These are phyloP conservation scores for Atractiella rhizophila DNA, from an alignment of 768 basidiomycete species.

Conservation along the genomic window DNA sequence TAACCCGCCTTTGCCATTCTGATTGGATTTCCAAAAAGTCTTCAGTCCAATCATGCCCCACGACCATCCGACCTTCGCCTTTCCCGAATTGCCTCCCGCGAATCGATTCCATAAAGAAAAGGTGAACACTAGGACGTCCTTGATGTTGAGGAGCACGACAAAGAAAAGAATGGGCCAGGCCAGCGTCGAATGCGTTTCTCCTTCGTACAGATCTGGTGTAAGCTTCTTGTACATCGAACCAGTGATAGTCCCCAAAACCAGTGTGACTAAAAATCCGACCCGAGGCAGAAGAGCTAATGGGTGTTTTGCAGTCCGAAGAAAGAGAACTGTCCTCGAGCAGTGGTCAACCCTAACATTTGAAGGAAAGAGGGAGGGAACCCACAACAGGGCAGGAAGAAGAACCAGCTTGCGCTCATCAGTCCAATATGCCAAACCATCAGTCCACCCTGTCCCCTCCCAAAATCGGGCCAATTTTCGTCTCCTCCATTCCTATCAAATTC, in stretches of 20 bases:
- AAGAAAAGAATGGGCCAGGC: slow-evolving; percentile 35
- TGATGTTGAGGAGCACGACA: slow-evolving; percentile 27
- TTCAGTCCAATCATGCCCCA: no score
- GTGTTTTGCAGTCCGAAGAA: slow-evolving; percentile 51
- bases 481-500: no score
- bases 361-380: not conserved
- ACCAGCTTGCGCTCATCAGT: not conserved
- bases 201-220: slow-evolving; percentile 50
- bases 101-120: no score
- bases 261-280: slow-evolving; percentile 37
- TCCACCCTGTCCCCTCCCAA: not conserved
- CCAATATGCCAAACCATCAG: not conserved
- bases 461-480: no score
- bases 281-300: slow-evolving; percentile 35
- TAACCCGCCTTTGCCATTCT: not conserved
- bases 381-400: not conserved
- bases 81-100: no score
- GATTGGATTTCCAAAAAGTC: slow-evolving; percentile 10
- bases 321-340: slow-evolving; percentile 32
- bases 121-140: no score
- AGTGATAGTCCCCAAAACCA: slow-evolving; percentile 39
- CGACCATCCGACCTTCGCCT: no score
- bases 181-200: slow-evolving; percentile 34
- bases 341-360: not conserved
- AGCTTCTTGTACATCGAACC: slow-evolving; percentile 48